These are phyloP conservation scores for Rhinocladiella similis DNA, from an alignment of 2,329 filamentous ascomycete species.

Conservation along the genomic window DNA sequence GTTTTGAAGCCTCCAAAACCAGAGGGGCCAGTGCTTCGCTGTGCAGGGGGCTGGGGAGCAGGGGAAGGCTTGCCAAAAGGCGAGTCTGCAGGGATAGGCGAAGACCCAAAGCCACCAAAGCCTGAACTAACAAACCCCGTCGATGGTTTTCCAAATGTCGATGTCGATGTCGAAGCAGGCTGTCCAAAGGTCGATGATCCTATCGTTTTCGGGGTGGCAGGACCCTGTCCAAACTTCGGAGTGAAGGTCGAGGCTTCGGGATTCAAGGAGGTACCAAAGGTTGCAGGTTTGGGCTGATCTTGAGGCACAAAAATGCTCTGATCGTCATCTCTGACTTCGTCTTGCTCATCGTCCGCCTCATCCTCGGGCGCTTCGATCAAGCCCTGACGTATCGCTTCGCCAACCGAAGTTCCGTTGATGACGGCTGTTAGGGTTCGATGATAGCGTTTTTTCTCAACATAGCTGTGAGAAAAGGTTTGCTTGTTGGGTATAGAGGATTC, in stretches of 20 bases:
- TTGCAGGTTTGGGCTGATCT: slow-evolving; percentile 1
- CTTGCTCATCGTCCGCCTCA: slow-evolving; percentile 38
- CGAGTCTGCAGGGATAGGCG: neutral
- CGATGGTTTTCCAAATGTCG: slow-evolving; percentile 1
- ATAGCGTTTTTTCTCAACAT: slow-evolving; percentile 61
- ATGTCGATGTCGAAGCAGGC: neutral
- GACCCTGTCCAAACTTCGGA: slow-evolving; percentile 14
- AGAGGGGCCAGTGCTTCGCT: neutral
- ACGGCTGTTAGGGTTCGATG: slow-evolving; percentile 57
- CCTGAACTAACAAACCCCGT: neutral
- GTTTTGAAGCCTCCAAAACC: slow-evolving; percentile 2
- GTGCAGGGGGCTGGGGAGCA: neutral
- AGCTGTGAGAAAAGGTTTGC: slow-evolving; percentile 54
- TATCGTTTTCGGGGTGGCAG: slow-evolving; percentile 1
- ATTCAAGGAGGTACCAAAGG: slow-evolving; percentile 13
- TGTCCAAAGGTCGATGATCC: slow-evolving; percentile 8
- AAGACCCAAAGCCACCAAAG: slow-evolving; percentile 11
- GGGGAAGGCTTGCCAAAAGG: slow-evolving; percentile 7
- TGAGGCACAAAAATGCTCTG: slow-evolving; percentile 32
- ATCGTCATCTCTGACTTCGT: slow-evolving; percentile 36
- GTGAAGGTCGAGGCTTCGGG: slow-evolving; percentile 21
- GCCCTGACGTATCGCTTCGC: slow-evolving; percentile 50
- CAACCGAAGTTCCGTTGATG: slow-evolving; percentile 57
- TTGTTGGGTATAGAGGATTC: slow-evolving; percentile 32
- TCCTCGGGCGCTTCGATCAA: slow-evolving; percentile 45